Percentiles rank a stretch among this genome's conserved stretches.
phyloP scores from a whole-genome alignment of 352 stramenopile species.

The Saprolegnia parasitica region DNA sequence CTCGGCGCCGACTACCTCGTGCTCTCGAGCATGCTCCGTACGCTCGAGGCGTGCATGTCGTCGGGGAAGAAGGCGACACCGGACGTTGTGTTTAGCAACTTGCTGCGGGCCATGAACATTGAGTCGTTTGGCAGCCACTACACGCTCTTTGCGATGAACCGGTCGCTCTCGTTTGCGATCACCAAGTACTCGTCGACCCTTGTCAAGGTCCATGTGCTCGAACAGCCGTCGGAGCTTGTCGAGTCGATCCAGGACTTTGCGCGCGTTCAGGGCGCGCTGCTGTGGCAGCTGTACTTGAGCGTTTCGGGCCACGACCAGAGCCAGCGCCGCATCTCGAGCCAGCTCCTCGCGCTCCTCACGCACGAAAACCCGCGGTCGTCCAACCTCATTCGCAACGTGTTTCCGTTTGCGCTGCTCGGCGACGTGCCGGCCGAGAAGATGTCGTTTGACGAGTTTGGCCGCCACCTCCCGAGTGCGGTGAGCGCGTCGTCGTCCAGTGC shows the following conservation, averaged over 20 bases:
- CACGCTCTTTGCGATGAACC: conserved; percentile 78
- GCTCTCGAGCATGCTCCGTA: conserved; percentile 68
- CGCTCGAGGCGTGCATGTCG: conserved; percentile 78
- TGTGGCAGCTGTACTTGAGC: conserved; percentile 83
- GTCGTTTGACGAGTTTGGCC: conserved; percentile 83
- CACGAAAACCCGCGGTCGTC: conserved; percentile 83
- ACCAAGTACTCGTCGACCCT: conserved; percentile 83
- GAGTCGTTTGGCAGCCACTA: conserved; percentile 84
- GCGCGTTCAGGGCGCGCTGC: conserved; percentile 68
- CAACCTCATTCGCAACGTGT: conserved; percentile 76
- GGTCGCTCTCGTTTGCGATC: conserved; percentile 80
- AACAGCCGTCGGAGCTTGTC: conserved; percentile 80
- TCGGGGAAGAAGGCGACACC: conserved; percentile 82
- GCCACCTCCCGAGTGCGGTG: conserved; percentile 52
- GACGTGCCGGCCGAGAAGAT: conserved; percentile 65
- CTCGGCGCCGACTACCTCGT: conserved; percentile 79
- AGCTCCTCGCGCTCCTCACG: conserved; percentile 77
- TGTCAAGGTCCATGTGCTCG: conserved; percentile 82
- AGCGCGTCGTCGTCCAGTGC: conserved; percentile 28
- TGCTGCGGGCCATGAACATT: conserved; percentile 78
- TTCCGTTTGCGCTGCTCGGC: conserved; percentile 73
- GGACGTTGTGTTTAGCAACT: conserved; percentile 61
- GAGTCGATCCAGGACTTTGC: conserved; percentile 84
- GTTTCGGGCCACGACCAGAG: conserved; percentile 78
- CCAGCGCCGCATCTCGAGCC: conserved; percentile 79